These are phyloP conservation scores for Brassica rapa DNA, from an alignment of 345 rosid species.

Conservation along the genomic window DNA sequence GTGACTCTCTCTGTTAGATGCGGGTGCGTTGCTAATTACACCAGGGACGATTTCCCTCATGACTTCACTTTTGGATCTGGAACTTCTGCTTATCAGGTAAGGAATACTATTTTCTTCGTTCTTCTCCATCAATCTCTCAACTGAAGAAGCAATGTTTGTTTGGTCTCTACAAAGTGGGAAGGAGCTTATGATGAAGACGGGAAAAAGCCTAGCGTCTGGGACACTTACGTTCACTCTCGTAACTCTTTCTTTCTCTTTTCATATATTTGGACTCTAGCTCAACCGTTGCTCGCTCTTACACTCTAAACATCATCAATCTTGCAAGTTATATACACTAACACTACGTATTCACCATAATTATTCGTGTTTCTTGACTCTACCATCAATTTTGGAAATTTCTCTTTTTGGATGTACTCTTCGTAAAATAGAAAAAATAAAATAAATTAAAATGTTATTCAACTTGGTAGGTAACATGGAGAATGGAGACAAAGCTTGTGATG, in stretches of 20 bases:
- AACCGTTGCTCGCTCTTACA: neutral
- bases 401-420: too few species aligned
- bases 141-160: neutral
- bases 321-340: neutral
- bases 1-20: neutral
- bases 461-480: neutral
- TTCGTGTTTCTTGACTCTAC: neutral
- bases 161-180: neutral
- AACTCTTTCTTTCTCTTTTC: neutral
- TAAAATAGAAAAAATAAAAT: too few species aligned
- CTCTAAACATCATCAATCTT: neutral
- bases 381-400: neutral
- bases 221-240: neutral
- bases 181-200: neutral
- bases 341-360: neutral
- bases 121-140: neutral
- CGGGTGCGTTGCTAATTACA: neutral
- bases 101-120: neutral
- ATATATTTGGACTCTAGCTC: neutral
- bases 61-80: neutral
- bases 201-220: neutral
- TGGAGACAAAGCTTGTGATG: neutral
- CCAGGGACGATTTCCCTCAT: neutral
- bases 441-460: neutral
- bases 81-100: neutral